Conservation (phyloP, 768 basidiomycete genomes). For the Coprinellus micaceus region DNA sequence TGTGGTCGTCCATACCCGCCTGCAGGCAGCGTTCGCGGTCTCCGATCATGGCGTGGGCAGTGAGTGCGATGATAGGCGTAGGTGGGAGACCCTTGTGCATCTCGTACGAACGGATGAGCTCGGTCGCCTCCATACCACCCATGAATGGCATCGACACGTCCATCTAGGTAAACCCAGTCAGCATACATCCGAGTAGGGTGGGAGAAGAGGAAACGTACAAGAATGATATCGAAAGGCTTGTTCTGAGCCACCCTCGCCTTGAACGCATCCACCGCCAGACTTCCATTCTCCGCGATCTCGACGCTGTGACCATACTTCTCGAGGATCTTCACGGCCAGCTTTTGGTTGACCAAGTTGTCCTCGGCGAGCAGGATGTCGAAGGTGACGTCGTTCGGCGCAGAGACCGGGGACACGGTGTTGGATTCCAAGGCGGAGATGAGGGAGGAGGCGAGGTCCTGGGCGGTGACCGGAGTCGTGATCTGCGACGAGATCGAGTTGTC, state of each 20-base stretch:
- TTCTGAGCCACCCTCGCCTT: constrained; percentile 67
- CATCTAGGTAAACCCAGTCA: constrained; percentile 56
- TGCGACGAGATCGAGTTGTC: constrained; percentile 96
- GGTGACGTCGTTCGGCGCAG: constrained; percentile 78
- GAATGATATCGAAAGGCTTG: constrained; percentile 86
- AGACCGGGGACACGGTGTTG: constrained; percentile 86
- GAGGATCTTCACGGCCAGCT: constrained; percentile 92
- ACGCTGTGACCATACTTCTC: constrained; percentile 95
- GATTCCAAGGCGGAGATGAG: constrained; percentile 93
- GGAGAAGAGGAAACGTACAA: constrained; percentile 52
- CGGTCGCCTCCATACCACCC: constrained; percentile 98
- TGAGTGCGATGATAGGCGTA: constrained; percentile 93
- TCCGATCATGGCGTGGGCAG: constrained; percentile 97
- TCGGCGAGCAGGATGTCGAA: constrained; percentile 96
- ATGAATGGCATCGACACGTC: constrained; percentile 98
- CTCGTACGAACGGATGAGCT: constrained; percentile 85
- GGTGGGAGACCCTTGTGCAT: constrained; percentile 61
- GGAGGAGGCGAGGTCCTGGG: constrained; percentile 87
- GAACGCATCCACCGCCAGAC: constrained; percentile 88
- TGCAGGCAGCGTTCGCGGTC: constrained; percentile 48
- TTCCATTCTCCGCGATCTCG: constrained; percentile 97
- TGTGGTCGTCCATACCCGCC: constrained; percentile 69
- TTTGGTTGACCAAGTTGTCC: constrained; percentile 95
- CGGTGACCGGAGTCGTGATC: constrained; percentile 84
- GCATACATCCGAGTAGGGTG: background rate